phyloP scores from a whole-genome alignment of 371 early-diverging fungal species.

The Haplosporangium sp. region DNA sequence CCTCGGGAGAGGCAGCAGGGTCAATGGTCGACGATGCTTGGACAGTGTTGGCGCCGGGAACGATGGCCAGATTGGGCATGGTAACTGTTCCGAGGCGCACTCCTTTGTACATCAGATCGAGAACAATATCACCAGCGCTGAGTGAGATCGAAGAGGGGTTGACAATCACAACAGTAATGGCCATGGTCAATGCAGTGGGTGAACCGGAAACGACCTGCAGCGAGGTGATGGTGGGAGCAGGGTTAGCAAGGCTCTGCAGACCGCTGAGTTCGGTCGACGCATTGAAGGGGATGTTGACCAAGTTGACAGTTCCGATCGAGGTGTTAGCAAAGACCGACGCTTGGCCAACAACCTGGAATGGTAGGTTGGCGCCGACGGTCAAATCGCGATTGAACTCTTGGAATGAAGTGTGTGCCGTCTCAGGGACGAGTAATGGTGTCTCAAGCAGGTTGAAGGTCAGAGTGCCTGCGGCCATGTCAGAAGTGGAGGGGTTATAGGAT shows the following conservation, averaged over 20 bases:
- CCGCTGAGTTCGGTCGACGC: conserved; percentile 60
- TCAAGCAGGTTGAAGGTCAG: conserved; percentile 49
- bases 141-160: conserved; percentile 67
- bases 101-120: conserved; percentile 56
- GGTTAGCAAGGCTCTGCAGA: conserved; percentile 61
- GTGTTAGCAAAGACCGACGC: conserved; percentile 59
- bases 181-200: conserved; percentile 53
- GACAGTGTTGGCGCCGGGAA: conserved; percentile 57
- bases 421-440: conserved; percentile 44
- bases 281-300: conserved; percentile 61
- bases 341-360: conserved; percentile 58
- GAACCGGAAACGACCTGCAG: conserved; percentile 64
- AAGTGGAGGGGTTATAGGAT: conserved; percentile 57
- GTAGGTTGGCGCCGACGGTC: conserved; percentile 52
- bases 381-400: conserved; percentile 57
- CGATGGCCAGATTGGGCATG: conserved; percentile 56
- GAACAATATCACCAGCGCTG: conserved; percentile 58
- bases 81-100: conserved; percentile 57
- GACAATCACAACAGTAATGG: conserved; percentile 59
- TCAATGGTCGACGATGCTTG: conserved; percentile 58
- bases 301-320: conserved; percentile 60
- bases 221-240: conserved; percentile 57
- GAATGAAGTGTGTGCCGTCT: conserved; percentile 55
- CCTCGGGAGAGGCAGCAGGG: conserved; percentile 55
- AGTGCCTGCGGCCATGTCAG: too few relatives aligned